Evolutionary conservation across 257 asterid species (phyloP), one percentile per base, ranked within the genome.

Genomic region (Capsicum baccatum): DNA sequence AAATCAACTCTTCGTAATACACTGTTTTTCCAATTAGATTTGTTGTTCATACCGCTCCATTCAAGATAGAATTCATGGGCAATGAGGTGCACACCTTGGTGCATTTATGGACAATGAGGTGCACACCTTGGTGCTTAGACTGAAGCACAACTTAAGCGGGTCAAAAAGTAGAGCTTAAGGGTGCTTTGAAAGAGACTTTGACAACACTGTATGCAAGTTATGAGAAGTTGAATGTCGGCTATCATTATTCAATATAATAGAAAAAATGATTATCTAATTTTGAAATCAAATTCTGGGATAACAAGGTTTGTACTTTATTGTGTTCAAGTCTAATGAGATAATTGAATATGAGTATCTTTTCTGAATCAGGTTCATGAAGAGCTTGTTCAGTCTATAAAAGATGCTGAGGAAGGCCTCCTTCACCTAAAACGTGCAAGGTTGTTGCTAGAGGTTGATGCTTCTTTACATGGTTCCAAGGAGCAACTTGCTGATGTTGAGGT

Each of bases 401-500:
- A 94, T 84, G 94, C 93, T 56, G 98, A 96, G 87, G 97, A 96
- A 89, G 98, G 97, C 79, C 98, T 96, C 63, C 91, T 94, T 83
- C 95, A 94, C 74, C 91, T 96, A 79, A 96, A 96, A 87, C 93
- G 87, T 64, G 94, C 94, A 26, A 92, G 98, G 84, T 87, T 96
- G 90, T 84, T 93, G 66, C 89, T 91, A 82, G 98, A 94, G 88
- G 95, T 89, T 76, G 98, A 95, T 90, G 69, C 83, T 70, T 82
- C 89, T 79, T 83, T 95, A 69, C 89, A 87, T 67, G 84, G 85
- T 81, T 85, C 94, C 59, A 83, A 59, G 56, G 44, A 79, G 58
- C 26, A 85, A 74, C 85, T 86, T 59, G 91, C 86, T 57, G 87
- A 89, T 86, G 89, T 83, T 76, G 85, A 88, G 80, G 91, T 83